These are phyloP conservation scores for Populus alba DNA, from an alignment of 345 rosid species.

Conservation along the genomic window DNA sequence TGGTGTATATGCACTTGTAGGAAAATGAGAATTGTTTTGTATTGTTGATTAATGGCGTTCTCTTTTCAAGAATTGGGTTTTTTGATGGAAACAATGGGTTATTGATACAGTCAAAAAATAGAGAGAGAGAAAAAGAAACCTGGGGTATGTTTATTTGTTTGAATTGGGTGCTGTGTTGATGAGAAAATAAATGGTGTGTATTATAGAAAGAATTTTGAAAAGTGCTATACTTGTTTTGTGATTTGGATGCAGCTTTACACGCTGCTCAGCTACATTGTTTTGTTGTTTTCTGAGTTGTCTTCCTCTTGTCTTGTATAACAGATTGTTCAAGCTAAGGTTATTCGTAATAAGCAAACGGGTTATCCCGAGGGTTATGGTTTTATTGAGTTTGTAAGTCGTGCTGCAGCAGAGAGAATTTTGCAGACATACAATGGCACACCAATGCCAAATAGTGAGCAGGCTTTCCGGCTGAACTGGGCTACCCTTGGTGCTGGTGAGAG, in stretches of 20 bases:
- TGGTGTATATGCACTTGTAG: not conserved
- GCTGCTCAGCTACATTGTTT: too few relatives aligned
- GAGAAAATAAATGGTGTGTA: not conserved
- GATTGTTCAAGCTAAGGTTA: constrained; percentile 80
- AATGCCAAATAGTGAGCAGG: constrained; percentile 79
- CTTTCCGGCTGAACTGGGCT: constrained; percentile 90
- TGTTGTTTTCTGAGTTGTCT: not conserved
- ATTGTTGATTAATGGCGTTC: not conserved
- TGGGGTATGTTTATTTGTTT: not conserved
- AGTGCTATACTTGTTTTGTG: not conserved
- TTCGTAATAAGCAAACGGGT: constrained; percentile 71
- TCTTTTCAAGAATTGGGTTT: not conserved
- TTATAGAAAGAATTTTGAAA: not conserved
- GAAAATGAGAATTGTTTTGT: too few relatives aligned
- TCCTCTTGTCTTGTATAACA: constrained; percentile 15
- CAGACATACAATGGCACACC: constrained; percentile 70
- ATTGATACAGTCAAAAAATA: not conserved
- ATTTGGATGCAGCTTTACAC: too few relatives aligned
- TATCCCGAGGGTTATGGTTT: constrained; percentile 86
- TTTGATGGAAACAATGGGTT: not conserved
- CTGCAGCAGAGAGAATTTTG: constrained; percentile 77
- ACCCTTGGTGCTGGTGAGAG: constrained; percentile 82
- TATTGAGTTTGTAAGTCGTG: constrained; percentile 62
- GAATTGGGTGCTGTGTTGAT: not conserved
- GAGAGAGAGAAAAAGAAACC: too few relatives aligned